Evolutionary conservation across 352 stramenopile genomes (phyloP).

Genomic region (Pythium phragmiticola): DNA sequence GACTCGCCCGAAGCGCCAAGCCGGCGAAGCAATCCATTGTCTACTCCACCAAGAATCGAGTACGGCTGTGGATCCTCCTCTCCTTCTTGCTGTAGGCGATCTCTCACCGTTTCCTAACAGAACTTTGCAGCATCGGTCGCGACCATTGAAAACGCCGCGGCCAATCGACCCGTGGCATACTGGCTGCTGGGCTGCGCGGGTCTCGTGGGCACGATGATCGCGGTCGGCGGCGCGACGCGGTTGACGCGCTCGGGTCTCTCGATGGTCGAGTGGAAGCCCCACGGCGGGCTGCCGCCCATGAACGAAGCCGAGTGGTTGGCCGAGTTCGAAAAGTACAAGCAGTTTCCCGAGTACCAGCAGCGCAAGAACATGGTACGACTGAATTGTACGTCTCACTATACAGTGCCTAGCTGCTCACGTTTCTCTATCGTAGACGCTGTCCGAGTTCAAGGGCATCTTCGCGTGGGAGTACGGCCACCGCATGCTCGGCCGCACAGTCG

Average conservation of each 20-base stretch:
- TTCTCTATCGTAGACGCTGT: constrained; percentile 76
- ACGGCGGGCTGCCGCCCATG: constrained; percentile 92
- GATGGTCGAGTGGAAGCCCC: constrained; percentile 97
- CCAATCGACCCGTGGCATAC: constrained; percentile 87
- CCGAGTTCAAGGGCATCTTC: constrained; percentile 99
- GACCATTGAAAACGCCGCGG: constrained; percentile 78
- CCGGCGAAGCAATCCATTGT: constrained; percentile 44
- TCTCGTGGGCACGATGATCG: constrained; percentile 96
- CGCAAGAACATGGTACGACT: constrained; percentile 81
- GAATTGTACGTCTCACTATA: neutral
- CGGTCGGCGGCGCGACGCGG: constrained; percentile 95
- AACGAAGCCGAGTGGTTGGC: constrained; percentile 92
- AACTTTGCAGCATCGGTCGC: constrained; percentile 50
- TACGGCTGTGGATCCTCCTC: constrained; percentile 15
- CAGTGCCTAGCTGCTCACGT: neutral
- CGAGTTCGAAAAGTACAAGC: constrained; percentile 98
- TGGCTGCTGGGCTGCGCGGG: constrained; percentile 96
- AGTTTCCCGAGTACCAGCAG: constrained; percentile 98
- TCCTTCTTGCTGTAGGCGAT: neutral
- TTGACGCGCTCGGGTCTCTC: constrained; percentile 96
- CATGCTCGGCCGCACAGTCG: constrained; percentile 96
- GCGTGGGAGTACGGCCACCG: constrained; percentile 96
- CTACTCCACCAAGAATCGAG: constrained; percentile 73
- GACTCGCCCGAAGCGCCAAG: constrained; percentile 24
- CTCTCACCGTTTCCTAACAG: constrained; percentile 20